These are phyloP conservation scores for Chenopodium suecicum DNA, from an alignment of 148 eudicot genomes.

Conservation along the genomic window DNA sequence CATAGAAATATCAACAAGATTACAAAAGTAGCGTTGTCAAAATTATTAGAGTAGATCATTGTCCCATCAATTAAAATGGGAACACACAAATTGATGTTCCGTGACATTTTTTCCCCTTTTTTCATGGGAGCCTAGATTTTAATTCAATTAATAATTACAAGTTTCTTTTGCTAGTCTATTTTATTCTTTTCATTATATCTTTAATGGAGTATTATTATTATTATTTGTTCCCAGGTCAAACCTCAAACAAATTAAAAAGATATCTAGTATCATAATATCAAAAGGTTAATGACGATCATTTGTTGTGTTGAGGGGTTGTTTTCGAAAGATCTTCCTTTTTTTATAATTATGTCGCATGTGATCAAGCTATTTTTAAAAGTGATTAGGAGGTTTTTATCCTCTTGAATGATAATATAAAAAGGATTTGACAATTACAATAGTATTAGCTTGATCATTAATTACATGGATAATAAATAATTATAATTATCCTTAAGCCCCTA, in stretches of 20 bases:
- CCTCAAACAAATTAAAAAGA: neutral
- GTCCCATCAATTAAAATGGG: constrained; percentile 17
- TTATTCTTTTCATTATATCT: neutral
- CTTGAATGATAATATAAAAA: no score
- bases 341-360: constrained; percentile 19
- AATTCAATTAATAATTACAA: neutral
- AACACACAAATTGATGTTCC: constrained; percentile 12
- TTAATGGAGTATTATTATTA: no score
- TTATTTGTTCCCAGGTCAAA: neutral
- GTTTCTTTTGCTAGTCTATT: neutral
- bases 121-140: neutral
- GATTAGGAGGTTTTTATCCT: neutral
- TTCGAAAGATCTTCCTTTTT: neutral
- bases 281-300: neutral
- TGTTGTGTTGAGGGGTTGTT: neutral
- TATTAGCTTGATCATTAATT: constrained; percentile 14
- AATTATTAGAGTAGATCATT: constrained; percentile 23
- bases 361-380: neutral
- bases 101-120: constrained; percentile 25
- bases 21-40: constrained; percentile 9
- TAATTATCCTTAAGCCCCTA: no score
- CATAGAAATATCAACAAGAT: neutral
- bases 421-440: no score
- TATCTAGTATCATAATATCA: neutral
- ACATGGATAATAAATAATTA: neutral